Percentiles rank a stretch among this genome's conserved stretches.
Evolutionary conservation across 768 basidiomycete species (phyloP).

Genomic region (Phanerochaete carnosa): DNA sequence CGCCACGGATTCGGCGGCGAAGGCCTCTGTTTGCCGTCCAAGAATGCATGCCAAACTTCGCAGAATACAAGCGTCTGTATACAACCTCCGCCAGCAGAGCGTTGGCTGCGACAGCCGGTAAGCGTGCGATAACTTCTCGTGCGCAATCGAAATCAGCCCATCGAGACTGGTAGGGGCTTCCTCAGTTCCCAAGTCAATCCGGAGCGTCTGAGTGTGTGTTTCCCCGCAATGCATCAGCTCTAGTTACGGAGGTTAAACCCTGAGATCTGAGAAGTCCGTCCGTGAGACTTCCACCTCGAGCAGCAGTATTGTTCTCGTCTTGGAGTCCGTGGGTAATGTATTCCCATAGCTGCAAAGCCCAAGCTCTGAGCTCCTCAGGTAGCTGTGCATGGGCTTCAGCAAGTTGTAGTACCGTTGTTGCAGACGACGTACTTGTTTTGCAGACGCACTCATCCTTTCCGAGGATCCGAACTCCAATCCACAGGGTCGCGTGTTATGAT

Average conservation of each 20-base stretch:
- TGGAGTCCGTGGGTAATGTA: not conserved
- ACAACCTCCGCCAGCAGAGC: constrained; percentile 62
- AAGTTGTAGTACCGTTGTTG: too few species aligned
- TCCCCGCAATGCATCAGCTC: not conserved
- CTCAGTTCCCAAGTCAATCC: too few species aligned
- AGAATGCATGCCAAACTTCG: constrained; percentile 39
- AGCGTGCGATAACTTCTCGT: constrained; percentile 46
- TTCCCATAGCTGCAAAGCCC: not conserved
- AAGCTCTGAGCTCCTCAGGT: not conserved
- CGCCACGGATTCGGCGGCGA: constrained; percentile 43
- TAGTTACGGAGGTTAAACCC: not conserved
- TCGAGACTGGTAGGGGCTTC: constrained; percentile 17
- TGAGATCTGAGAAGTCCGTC: not conserved
- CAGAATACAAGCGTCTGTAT: constrained; percentile 73
- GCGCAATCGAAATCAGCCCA: constrained; percentile 42
- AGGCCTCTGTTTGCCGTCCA: not conserved
- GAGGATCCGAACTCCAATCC: too few species aligned
- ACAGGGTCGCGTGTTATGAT: too few species aligned
- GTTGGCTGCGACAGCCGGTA: constrained; percentile 25
- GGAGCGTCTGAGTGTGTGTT: not conserved
- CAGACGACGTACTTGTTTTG: too few species aligned
- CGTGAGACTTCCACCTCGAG: not conserved
- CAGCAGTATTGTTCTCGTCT: not conserved
- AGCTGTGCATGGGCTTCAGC: not conserved
- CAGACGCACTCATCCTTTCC: too few species aligned